phyloP scores from a whole-genome alignment of 805 yeast species.

The Candida boleticola region DNA sequence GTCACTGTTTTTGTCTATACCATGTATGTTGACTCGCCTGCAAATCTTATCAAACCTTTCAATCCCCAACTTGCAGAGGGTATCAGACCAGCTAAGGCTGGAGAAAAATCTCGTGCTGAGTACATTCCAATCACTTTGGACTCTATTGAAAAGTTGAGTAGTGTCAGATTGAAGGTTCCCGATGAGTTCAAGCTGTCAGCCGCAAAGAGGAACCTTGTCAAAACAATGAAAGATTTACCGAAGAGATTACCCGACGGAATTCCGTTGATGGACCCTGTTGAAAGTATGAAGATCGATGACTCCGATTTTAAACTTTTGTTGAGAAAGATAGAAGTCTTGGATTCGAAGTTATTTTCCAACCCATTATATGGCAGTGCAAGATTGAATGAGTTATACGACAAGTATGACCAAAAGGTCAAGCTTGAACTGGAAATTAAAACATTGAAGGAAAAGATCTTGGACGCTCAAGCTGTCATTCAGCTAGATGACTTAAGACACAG shows the following conservation, averaged over 20 bases:
- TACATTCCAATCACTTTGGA: conserved; percentile 82
- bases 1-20: conserved; percentile 80
- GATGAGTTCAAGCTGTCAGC: conserved; percentile 58
- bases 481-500: conserved; percentile 91
- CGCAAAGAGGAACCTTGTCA: conserved; percentile 61
- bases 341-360: conserved; percentile 67
- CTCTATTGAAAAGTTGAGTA: conserved; percentile 73
- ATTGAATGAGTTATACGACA: conserved; percentile 58
- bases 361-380: conserved; percentile 64
- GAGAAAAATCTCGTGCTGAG: conserved; percentile 70
- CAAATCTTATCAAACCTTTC: conserved; percentile 71
- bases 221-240: conserved; percentile 76
- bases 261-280: conserved; percentile 88
- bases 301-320: conserved; percentile 68
- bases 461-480: conserved; percentile 90
- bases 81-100: conserved; percentile 75
- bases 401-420: conserved; percentile 63
- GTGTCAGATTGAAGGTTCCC: conserved; percentile 79
- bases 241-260: conserved; percentile 87
- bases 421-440: conserved; percentile 57
- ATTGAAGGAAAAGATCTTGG: conserved; percentile 63
- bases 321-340: conserved; percentile 79
- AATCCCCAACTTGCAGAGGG: conserved; percentile 84
- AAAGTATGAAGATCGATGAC: conserved; percentile 89
- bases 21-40: conserved; percentile 82